Base-by-base conservation (phyloP, 805 yeast genomes). In the Yarrowia keelungensis region DNA sequence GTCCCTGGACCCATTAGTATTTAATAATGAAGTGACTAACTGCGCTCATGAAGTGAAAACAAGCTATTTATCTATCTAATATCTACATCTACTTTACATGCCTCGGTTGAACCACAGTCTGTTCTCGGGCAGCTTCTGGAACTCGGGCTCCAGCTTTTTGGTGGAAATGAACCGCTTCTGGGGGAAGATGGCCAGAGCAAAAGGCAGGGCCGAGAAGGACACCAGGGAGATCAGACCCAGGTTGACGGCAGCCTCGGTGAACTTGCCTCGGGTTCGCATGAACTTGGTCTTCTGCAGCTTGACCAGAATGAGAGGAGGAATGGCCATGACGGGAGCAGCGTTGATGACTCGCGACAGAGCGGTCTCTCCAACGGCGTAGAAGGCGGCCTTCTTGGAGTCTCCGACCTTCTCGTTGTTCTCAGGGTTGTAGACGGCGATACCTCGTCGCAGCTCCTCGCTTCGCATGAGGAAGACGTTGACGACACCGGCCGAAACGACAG, bases 391-490 rank as follows among this genome's bases (percentile, higher is more conserved):
- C 77, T 90, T 87, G 8, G 98, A 92, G 38, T 81, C 82, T 8
- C 95, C 95, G 12, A 87, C 72, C 12, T 74, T 75, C 69, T 78
- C 76, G 69, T 75, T 75, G 2, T 80, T 75, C n/a, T 78, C 74
- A 10, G 73, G 70, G 68, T 80, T 81, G 64, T 70, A 77, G 45
- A 71, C 88, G 7, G 80, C 70, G 69, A 80, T 80, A 19, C 83
- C 83, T 66, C 74, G 89, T 73, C 87, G 87, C 76, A 95, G 88
- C 79, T 95, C 99, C 78, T 93, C 96, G 69, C 94, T 87, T 81
- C 99, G 87, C 99, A 95, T 95, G 70, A 96, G 84, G 75, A 91
- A 92, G n/a, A 95, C 97, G 73, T 95, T 95, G 47, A 92, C 97
- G 42, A 95, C 83, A 76, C 99, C 98, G 0, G 99, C 99, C 66